phyloP scores from a whole-genome alignment of 2,329 filamentous ascomycete species.

The Lomentospora prolificans region DNA sequence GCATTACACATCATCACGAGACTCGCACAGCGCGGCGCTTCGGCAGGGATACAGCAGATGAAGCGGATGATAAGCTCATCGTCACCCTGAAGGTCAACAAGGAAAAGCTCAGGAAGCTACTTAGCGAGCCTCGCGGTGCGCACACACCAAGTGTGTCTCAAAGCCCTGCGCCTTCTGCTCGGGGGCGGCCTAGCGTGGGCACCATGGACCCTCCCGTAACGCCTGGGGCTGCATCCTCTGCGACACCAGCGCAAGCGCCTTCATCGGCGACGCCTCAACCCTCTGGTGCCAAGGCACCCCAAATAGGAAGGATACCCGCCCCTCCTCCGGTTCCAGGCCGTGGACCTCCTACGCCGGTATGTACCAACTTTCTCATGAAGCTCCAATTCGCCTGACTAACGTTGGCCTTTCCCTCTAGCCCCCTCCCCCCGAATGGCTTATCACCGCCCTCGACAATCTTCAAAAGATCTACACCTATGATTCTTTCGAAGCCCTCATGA shows the following conservation, averaged over 20 bases:
- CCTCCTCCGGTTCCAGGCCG: slow-evolving; percentile 50
- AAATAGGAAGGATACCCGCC: slow-evolving; percentile 60
- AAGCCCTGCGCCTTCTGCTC: slow-evolving; percentile 19
- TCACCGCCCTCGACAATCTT: slow-evolving; percentile 60
- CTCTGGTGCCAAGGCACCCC: slow-evolving; percentile 32
- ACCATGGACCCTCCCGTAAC: slow-evolving; percentile 28
- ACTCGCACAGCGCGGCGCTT: slow-evolving; percentile 55
- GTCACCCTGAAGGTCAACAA: slow-evolving; percentile 67
- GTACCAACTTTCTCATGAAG: slow-evolving; percentile 18
- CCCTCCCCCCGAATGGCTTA: slow-evolving; percentile 78
- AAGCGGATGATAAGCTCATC: slow-evolving; percentile 65
- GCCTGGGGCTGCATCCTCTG: slow-evolving; percentile 17
- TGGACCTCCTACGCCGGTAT: slow-evolving; percentile 50
- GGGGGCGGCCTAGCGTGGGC: slow-evolving; percentile 11
- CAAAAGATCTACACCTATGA: slow-evolving; percentile 66
- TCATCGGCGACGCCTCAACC: slow-evolving; percentile 22
- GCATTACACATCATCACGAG: slow-evolving; percentile 57
- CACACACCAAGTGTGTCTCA: slow-evolving; percentile 15
- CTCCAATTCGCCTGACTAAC: slow-evolving; percentile 9
- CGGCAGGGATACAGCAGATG: slow-evolving; percentile 62
- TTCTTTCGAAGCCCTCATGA: slow-evolving; percentile 84
- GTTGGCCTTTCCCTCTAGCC: slow-evolving; percentile 42
- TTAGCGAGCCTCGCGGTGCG: slow-evolving; percentile 36
- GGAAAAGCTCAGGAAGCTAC: slow-evolving; percentile 59
- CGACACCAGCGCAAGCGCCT: slow-evolving; percentile 26